Evolutionary conservation across 192 early-diverging fungal species (phyloP), one percentile per base, ranked within the genome.

Genomic region (Allomyces arbusculus): DNA sequence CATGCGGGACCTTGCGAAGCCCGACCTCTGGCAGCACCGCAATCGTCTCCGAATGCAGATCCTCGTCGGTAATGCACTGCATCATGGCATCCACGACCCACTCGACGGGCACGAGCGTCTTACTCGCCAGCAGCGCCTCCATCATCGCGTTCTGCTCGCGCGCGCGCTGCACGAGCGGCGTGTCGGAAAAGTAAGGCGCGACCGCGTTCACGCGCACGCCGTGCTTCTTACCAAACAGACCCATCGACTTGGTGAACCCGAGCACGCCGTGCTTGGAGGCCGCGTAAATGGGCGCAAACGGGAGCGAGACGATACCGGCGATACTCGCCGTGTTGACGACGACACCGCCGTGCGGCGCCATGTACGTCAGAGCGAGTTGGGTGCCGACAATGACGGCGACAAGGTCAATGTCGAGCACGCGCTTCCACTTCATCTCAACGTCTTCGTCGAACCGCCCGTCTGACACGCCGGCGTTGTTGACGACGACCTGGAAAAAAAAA

Each of bases 251-350:
- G 0, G 83, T 82, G 63, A 89, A 84, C 33, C 80, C 79, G 22
- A 80, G 80, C 14, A 90, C 81, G n/a, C 83, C 89, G 62, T 77
- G 83, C 76, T 91, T 91, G 24, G 86, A 82, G 0, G 87, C 87
- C 10, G 82, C 81, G 71, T 91, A 91, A 7, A 87, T 80, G 2
- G 87, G 87, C 58, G 82, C 79, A 8, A 40, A 71, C 24, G 76
- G 68, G n/a, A 74, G 64, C 4, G 80, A 77, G 65, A 75, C 75
- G 22, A 86, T 73, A 1, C 86, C 89, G 45, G 87, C 86, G 63
- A 87, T 76, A 9, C 86, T 88, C 0, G 89, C 82, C 4, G 84
- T 86, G 68, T 89, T 92, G 23, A 89, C 82, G 10, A 87, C 83
- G 10, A 85, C 90, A 11, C 77, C 78, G n/a, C 71, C 66, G 26